Evolutionary conservation across 805 yeast species (phyloP).

Genomic region (Starmerella vitae): DNA sequence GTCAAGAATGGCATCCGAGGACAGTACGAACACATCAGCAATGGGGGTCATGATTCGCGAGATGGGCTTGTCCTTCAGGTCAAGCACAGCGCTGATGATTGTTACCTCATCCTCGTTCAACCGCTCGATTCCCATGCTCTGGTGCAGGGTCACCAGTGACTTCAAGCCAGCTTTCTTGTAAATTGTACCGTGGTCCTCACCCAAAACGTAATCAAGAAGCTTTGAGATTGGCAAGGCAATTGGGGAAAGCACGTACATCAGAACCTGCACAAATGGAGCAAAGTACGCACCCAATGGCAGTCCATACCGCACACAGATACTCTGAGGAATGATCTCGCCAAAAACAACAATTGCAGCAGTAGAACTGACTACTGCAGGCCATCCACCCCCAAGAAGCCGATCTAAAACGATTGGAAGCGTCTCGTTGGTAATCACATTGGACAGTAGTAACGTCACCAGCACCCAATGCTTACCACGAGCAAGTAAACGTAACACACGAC

Average conservation of each 20-base stretch:
- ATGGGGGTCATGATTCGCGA: slow-evolving; percentile 88
- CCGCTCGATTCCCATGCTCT: slow-evolving; percentile 89
- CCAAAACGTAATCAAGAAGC: slow-evolving; percentile 65
- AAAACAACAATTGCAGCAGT: slow-evolving; percentile 85
- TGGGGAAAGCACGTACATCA: slow-evolving; percentile 87
- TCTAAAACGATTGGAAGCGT: slow-evolving; percentile 89
- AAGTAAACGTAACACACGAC: slow-evolving; percentile 56
- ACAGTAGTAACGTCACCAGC: slow-evolving; percentile 67
- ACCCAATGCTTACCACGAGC: slow-evolving; percentile 92
- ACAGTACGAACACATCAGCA: slow-evolving; percentile 74
- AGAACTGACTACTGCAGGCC: slow-evolving; percentile 91
- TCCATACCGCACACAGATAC: slow-evolving; percentile 85
- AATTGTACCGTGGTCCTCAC: slow-evolving; percentile 93
- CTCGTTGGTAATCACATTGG: slow-evolving; percentile 88
- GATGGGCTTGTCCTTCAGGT: slow-evolving; percentile 82
- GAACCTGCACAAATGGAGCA: slow-evolving; percentile 68
- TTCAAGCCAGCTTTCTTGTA: slow-evolving; percentile 87
- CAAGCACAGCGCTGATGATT: slow-evolving; percentile 84
- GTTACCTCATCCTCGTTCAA: slow-evolving; percentile 92
- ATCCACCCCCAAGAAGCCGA: slow-evolving; percentile 88
- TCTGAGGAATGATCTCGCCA: slow-evolving; percentile 95
- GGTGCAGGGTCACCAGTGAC: slow-evolving; percentile 82
- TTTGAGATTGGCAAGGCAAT: slow-evolving; percentile 81
- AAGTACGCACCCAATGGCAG: slow-evolving; percentile 79
- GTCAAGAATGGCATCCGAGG: slow-evolving; percentile 69